Conservation (phyloP, 202 grass and related monocot genomes). For the Panicum virgatum region DNA sequence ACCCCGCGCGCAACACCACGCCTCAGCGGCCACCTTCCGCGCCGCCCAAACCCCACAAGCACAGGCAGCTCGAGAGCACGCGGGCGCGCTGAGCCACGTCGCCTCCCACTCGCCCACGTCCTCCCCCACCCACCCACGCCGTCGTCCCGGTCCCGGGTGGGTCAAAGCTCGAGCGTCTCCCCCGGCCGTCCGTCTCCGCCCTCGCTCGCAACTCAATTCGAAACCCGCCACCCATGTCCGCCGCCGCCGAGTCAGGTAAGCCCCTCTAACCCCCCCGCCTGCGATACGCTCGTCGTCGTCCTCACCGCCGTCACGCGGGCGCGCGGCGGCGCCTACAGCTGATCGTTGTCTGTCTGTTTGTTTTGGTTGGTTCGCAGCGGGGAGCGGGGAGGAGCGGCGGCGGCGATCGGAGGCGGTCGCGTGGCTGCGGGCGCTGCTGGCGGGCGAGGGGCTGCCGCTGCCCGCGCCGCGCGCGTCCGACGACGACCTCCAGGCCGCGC, state of each 20-base stretch:
- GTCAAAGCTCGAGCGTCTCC: neutral
- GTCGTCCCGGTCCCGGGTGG: neutral
- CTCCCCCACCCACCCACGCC: neutral
- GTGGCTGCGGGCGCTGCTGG: conserved; percentile 47
- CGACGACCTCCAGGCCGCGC: conserved; percentile 20
- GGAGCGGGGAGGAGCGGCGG: neutral
- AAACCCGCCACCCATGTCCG: conserved; percentile 23
- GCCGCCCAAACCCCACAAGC: neutral
- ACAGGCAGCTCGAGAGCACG: too few relatives aligned
- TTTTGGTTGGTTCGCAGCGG: neutral
- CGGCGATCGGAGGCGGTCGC: conserved; percentile 51
- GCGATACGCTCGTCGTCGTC: neutral
- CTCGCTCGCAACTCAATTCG: neutral
- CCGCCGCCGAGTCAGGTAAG: conserved; percentile 29
- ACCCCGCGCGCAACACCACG: neutral
- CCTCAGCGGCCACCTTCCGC: neutral
- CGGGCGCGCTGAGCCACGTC: too few relatives aligned
- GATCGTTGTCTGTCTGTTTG: neutral
- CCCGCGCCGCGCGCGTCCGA: conserved; percentile 43
- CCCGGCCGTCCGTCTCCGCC: neutral
- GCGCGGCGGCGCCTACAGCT: neutral
- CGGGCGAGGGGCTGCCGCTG: conserved; percentile 13
- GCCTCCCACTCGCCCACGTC: conserved; percentile 47
- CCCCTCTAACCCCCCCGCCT: neutral
- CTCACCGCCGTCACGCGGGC: neutral